These are phyloP conservation scores for Diphasiastrum complanatum DNA, from an alignment of 83 land plant species.

Conservation along the genomic window DNA sequence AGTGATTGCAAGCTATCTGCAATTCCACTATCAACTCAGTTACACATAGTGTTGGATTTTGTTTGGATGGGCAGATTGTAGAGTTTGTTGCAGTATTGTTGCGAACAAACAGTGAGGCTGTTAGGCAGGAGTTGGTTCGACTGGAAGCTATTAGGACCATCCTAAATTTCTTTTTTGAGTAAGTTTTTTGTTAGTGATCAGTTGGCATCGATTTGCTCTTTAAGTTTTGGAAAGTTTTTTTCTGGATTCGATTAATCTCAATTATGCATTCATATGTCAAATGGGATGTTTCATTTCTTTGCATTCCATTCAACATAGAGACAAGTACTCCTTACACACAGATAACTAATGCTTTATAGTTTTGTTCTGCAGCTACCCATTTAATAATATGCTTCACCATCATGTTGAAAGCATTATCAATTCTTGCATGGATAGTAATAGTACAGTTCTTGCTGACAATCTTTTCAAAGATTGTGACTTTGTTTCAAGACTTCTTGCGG, in stretches of 20 bases:
- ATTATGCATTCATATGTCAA: not conserved
- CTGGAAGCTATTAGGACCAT: constrained; percentile 62
- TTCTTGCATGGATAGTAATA: constrained; percentile 67
- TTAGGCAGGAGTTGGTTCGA: constrained; percentile 56
- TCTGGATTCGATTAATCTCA: not conserved
- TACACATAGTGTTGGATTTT: no score
- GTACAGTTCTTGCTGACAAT: constrained; percentile 40
- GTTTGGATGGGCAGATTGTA: constrained; percentile 76
- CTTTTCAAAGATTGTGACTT: constrained; percentile 65
- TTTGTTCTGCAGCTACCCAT: constrained; percentile 67
- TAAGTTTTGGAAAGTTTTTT: not conserved
- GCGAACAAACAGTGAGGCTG: constrained; percentile 57
- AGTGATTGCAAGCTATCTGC: no score
- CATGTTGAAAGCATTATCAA: constrained; percentile 64
- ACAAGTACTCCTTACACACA: not conserved
- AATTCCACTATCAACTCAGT: no score
- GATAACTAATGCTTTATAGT: not conserved
- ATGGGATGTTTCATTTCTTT: not conserved
- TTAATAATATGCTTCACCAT: constrained; percentile 76
- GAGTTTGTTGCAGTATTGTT: constrained; percentile 76
- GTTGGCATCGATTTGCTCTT: not conserved
- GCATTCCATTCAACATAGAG: not conserved
- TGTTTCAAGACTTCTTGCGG: constrained; percentile 46
- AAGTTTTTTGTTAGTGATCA: constrained; percentile 19
- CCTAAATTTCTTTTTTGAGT: constrained; percentile 79